phyloP scores from a whole-genome alignment of 345 rosid genomes.

The Viola odorata region DNA sequence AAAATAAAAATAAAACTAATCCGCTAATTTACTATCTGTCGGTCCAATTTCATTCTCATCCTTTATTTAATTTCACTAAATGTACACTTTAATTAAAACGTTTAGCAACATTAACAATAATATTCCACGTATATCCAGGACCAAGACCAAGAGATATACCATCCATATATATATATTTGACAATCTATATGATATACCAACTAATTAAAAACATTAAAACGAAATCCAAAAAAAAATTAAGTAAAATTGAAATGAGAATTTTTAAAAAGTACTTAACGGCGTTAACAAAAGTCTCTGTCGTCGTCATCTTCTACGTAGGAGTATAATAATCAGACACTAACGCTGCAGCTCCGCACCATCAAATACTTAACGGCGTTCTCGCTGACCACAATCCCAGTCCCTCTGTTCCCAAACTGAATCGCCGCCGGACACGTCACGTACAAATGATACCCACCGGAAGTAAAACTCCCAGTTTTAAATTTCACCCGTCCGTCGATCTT shows the following conservation, averaged over 20 bases:
- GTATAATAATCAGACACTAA: slow-evolving; percentile 17
- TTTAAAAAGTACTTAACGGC: slow-evolving; percentile 10
- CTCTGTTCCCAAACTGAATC: slow-evolving; percentile 47
- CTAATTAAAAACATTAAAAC: neutral
- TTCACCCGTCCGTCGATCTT: slow-evolving; percentile 81
- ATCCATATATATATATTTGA: slow-evolving; percentile 1
- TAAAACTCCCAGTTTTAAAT: slow-evolving; percentile 68
- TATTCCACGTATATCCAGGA: too few species aligned
- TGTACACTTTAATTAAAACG: neutral
- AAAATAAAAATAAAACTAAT: neutral
- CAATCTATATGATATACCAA: neutral
- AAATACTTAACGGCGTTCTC: slow-evolving; percentile 70
- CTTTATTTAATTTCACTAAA: neutral
- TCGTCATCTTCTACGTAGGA: neutral
- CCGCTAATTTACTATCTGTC: neutral
- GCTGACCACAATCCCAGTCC: slow-evolving; percentile 46
- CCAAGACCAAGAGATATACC: too few species aligned
- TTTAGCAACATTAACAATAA: too few species aligned
- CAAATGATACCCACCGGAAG: slow-evolving; percentile 57
- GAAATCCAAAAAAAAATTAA: neutral
- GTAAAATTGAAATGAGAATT: too few species aligned
- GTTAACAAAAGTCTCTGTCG: neutral
- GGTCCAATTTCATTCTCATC: neutral
- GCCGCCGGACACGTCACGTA: slow-evolving; percentile 55
- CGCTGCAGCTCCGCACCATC: slow-evolving; percentile 47